phyloP scores from a whole-genome alignment of 2,329 filamentous ascomycete genomes.

The Ramichloridium luteum region DNA sequence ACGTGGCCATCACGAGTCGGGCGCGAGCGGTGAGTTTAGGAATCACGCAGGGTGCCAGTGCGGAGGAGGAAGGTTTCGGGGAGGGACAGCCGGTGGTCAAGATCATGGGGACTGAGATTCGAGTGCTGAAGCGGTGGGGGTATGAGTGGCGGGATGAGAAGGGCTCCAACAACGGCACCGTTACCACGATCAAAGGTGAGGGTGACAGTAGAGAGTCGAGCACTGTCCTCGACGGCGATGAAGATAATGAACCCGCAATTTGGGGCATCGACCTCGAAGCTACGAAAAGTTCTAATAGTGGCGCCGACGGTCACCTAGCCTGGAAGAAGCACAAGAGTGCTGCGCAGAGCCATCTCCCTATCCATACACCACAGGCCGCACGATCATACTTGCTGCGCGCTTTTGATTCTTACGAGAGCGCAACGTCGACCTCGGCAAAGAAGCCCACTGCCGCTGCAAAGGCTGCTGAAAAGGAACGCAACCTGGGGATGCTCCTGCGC shows the following conservation, averaged over 20 bases:
- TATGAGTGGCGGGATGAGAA: conserved; percentile 47
- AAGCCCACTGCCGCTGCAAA: conserved; percentile 42
- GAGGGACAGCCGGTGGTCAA: conserved; percentile 62
- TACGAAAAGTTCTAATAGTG: conserved; percentile 32
- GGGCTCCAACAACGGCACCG: conserved; percentile 3
- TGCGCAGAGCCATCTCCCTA: conserved; percentile 45
- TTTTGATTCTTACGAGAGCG: conserved; percentile 39
- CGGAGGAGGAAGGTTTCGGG: conserved; percentile 60
- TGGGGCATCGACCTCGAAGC: conserved; percentile 49
- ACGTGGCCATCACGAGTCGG: conserved; percentile 69
- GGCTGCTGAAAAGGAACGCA: conserved; percentile 53
- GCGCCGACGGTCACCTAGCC: conserved; percentile 12
- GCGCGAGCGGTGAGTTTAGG: conserved; percentile 66
- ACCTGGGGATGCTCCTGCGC: conserved; percentile 56
- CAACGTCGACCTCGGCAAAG: conserved; percentile 26
- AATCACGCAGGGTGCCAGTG: conserved; percentile 50
- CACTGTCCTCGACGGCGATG: conserved; percentile 3
- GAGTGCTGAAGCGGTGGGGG: conserved; percentile 64
- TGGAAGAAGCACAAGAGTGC: conserved; percentile 12
- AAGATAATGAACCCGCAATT: conserved; percentile 31
- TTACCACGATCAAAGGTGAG: conserved; percentile 9
- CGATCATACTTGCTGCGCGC: conserved; percentile 44
- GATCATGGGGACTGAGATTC: conserved; percentile 61
- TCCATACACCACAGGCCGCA: conserved; percentile 62
- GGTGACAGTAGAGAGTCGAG: conserved; percentile 1